Evolutionary conservation across 2,329 filamentous ascomycete species (phyloP).

Genomic region (Colletotrichum sp.): DNA sequence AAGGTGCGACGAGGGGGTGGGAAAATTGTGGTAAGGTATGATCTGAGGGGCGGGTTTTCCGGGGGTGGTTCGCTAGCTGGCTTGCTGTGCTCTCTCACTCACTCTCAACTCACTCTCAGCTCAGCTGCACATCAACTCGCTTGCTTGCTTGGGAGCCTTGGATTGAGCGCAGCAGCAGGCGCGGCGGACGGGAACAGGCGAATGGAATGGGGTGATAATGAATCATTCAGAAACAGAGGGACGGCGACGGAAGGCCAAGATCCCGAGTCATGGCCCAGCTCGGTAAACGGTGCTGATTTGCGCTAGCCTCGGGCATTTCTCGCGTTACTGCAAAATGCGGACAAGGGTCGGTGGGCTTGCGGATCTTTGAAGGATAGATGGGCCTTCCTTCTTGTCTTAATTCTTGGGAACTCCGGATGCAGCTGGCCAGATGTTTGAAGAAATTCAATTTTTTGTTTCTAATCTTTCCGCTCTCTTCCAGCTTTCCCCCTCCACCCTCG

Average conservation of each 20-base stretch:
- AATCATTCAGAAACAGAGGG: conserved; percentile 7
- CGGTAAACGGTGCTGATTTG: not conserved
- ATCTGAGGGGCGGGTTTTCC: not conserved
- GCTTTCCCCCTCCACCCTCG: not conserved
- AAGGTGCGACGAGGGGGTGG: not conserved
- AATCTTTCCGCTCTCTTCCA: not conserved
- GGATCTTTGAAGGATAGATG: not conserved
- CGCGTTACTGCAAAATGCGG: not conserved
- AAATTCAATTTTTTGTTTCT: not conserved
- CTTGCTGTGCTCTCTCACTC: not conserved
- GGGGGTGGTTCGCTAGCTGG: not conserved
- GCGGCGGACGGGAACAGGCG: conserved; percentile 1
- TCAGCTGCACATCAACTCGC: not conserved
- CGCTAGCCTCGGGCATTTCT: conserved; percentile 10
- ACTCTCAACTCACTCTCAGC: not conserved
- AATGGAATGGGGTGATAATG: conserved; percentile 14
- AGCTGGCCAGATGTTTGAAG: not conserved
- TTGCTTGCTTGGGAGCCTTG: not conserved
- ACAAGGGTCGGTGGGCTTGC: not conserved
- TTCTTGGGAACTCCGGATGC: not conserved
- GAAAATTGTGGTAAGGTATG: not conserved
- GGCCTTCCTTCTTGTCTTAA: not conserved
- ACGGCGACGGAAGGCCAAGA: conserved; percentile 2
- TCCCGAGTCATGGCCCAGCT: conserved; percentile 15
- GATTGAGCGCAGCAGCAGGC: not conserved